Conservation (phyloP, 345 rosid species). For the Cardamine chenopodiifolia region DNA sequence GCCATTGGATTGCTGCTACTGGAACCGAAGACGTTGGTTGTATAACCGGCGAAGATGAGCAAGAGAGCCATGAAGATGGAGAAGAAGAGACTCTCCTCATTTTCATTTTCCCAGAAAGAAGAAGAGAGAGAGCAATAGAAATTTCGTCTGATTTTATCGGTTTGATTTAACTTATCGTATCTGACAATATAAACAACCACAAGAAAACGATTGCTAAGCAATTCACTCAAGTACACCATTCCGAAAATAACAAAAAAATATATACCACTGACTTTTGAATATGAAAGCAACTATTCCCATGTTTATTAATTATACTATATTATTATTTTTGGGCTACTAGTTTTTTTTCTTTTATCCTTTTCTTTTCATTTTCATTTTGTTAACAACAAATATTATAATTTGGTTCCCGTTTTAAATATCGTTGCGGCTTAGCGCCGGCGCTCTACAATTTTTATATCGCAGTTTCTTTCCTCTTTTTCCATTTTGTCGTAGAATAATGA, state of each 20-base stretch:
- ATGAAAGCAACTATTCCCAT: neutral
- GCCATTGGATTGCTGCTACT: conserved; percentile 57
- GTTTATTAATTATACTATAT: neutral
- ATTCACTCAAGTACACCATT: too few relatives aligned
- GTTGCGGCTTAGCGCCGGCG: too few relatives aligned
- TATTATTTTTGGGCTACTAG: too few relatives aligned
- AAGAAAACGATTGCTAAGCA: neutral
- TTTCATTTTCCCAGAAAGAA: conserved; percentile 11
- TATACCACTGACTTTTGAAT: neutral
- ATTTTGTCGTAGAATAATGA: too few relatives aligned
- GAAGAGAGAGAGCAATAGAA: neutral
- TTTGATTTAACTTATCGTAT: neutral
- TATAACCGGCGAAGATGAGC: conserved; percentile 56
- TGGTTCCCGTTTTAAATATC: neutral
- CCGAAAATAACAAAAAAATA: too few relatives aligned
- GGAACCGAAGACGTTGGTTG: conserved; percentile 46
- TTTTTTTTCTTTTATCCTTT: too few relatives aligned
- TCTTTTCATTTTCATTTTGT: neutral
- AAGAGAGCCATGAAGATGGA: conserved; percentile 60
- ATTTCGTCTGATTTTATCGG: neutral
- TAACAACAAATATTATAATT: too few relatives aligned
- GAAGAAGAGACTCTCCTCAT: conserved; percentile 39
- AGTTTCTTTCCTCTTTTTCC: too few relatives aligned
- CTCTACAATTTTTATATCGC: neutral
- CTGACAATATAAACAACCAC: neutral